Evolutionary conservation across 371 early-diverging fungal species (phyloP).

Genomic region (Mucor velutinosus): DNA sequence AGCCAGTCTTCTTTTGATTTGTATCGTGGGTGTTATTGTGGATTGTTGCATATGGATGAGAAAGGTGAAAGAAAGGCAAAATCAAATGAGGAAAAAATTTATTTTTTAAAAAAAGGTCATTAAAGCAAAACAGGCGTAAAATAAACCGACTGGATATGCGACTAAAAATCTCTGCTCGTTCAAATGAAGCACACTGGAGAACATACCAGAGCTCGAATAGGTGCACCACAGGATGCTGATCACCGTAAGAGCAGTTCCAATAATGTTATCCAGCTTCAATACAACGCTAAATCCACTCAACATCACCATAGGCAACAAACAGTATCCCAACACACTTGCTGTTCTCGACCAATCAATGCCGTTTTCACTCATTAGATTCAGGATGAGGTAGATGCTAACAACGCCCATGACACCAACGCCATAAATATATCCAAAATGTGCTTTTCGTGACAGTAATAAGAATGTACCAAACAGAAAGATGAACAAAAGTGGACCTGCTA

Average conservation of each 20-base stretch:
- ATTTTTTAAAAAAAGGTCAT: constrained; percentile 84
- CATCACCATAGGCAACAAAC: constrained; percentile 93
- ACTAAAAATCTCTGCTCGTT: constrained; percentile 92
- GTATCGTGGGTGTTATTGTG: constrained; percentile 15
- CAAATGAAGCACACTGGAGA: constrained; percentile 92
- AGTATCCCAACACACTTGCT: constrained; percentile 96
- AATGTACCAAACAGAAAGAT: constrained; percentile 89
- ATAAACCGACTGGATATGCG: constrained; percentile 93
- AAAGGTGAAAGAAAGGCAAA: neutral
- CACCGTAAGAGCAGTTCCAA: constrained; percentile 63
- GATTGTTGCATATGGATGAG: constrained; percentile 9
- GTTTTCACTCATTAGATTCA: constrained; percentile 92
- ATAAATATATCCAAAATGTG: constrained; percentile 97
- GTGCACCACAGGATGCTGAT: constrained; percentile 94
- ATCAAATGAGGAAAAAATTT: neutral
- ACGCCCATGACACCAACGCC: constrained; percentile 94
- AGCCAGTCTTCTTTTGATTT: constrained; percentile 48
- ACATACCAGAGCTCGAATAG: constrained; percentile 92
- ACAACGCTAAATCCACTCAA: constrained; percentile 68
- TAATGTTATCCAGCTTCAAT: constrained; percentile 49
- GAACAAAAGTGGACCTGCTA: constrained; percentile 93
- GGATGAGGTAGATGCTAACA: constrained; percentile 79
- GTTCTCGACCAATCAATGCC: constrained; percentile 89
- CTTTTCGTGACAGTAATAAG: constrained; percentile 84
- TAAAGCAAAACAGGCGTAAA: constrained; percentile 94